phyloP scores from a whole-genome alignment of 2,329 filamentous ascomycete genomes.

The Exophiala viscosa region DNA sequence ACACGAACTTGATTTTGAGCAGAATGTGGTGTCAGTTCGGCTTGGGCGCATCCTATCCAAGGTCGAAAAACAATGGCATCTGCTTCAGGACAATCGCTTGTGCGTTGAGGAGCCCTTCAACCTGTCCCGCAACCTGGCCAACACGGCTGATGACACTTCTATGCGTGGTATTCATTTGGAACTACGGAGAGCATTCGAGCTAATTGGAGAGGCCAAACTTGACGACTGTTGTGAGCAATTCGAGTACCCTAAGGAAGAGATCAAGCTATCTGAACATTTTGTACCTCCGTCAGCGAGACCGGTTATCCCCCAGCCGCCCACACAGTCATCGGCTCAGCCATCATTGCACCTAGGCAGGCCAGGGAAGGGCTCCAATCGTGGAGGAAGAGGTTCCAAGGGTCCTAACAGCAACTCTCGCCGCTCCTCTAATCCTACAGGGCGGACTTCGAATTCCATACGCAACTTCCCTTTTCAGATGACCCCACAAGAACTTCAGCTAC shows the following conservation, averaged over 20 bases:
- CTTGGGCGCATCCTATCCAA: constrained; percentile 75
- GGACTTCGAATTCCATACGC: constrained; percentile 36
- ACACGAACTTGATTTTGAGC: constrained; percentile 87
- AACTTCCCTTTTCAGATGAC: constrained; percentile 36
- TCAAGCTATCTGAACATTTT: constrained; percentile 26
- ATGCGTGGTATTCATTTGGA: constrained; percentile 89
- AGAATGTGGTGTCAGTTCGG: constrained; percentile 77
- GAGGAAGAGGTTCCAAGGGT: constrained; percentile 48
- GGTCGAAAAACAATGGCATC: constrained; percentile 82
- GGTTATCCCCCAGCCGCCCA: constrained; percentile 44
- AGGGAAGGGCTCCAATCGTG: constrained; percentile 47
- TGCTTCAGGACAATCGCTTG: constrained; percentile 73
- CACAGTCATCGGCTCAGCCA: constrained; percentile 15
- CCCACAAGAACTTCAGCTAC: constrained; percentile 36
- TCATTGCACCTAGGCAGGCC: constrained; percentile 39
- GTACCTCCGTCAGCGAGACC: constrained; percentile 53
- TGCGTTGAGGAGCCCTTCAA: constrained; percentile 99
- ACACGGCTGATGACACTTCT: constrained; percentile 92
- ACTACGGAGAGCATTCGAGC: constrained; percentile 79
- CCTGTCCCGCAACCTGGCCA: constrained; percentile 79
- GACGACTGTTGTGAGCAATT: constrained; percentile 83
- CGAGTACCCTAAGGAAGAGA: constrained; percentile 67
- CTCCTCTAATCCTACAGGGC: constrained; percentile 55
- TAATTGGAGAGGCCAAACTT: constrained; percentile 74
- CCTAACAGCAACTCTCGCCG: constrained; percentile 47